phyloP scores from a whole-genome alignment of 1,139 yeast genomes.

The Geotrichum bryndzae region DNA sequence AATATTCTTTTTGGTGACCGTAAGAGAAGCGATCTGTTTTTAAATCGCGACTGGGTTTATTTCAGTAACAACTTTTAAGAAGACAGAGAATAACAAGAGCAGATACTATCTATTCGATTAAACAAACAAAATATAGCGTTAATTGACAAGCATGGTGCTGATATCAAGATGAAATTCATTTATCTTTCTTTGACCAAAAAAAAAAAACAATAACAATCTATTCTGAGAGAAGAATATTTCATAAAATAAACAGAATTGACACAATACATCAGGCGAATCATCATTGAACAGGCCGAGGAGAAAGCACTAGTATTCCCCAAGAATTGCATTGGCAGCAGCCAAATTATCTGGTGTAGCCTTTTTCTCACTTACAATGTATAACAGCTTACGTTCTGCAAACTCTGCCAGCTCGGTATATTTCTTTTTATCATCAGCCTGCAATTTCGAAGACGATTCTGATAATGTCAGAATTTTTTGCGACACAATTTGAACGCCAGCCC shows the following conservation, averaged over 20 bases:
- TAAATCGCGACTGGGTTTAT: too few relatives aligned
- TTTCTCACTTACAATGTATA: conserved; percentile 16
- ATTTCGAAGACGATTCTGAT: conserved; percentile 19
- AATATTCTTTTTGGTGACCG: too few relatives aligned
- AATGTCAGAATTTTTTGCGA: conserved; percentile 30
- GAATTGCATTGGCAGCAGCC: conserved; percentile 16
- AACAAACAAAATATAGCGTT: too few relatives aligned
- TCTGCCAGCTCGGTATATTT: conserved; percentile 12
- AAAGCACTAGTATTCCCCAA: conserved; percentile 12
- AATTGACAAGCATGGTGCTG: background rate
- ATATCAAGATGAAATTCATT: background rate
- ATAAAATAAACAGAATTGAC: background rate
- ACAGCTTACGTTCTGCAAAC: conserved; percentile 15
- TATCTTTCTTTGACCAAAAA: background rate
- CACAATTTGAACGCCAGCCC: conserved; percentile 63
- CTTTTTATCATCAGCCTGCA: background rate
- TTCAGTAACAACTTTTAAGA: too few relatives aligned
- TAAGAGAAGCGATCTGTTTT: too few relatives aligned
- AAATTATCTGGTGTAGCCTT: conserved; percentile 7
- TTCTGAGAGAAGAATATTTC: background rate
- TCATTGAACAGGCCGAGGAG: conserved; percentile 1
- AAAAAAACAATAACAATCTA: background rate
- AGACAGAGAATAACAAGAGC: too few relatives aligned
- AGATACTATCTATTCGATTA: too few relatives aligned
- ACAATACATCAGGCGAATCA: background rate